Percentiles rank a stretch among this genome's conserved stretches.
Evolutionary conservation across 192 early-diverging fungal species (phyloP).

Genomic region (Entrophospora sp.): DNA sequence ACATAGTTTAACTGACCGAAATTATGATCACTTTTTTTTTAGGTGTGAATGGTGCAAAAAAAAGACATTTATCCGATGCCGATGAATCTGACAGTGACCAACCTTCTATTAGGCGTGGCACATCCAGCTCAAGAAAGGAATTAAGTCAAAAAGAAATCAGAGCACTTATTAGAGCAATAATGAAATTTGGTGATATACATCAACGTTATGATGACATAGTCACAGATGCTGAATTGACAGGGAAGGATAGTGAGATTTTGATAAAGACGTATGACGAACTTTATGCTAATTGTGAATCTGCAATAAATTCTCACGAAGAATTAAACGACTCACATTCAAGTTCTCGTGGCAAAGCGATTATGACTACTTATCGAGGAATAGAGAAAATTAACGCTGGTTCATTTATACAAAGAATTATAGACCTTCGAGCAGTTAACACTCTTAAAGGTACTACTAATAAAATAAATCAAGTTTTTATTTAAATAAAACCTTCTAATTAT

Average conservation of each 20-base stretch:
- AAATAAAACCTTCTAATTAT: background rate
- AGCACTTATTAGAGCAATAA: slow-evolving; percentile 66
- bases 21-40: slow-evolving; percentile 19
- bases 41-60: slow-evolving; percentile 24
- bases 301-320: slow-evolving; percentile 30
- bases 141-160: slow-evolving; percentile 78
- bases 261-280: slow-evolving; percentile 33
- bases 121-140: background rate
- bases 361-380: slow-evolving; percentile 69
- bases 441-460: too few species aligned
- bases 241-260: slow-evolving; percentile 44
- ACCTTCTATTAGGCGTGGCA: too few species aligned
- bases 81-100: background rate
- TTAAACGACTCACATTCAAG: slow-evolving; percentile 29
- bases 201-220: slow-evolving; percentile 76
- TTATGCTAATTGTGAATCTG: slow-evolving; percentile 37
- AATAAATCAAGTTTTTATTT: slow-evolving; percentile 29
- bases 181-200: slow-evolving; percentile 79
- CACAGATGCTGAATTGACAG: slow-evolving; percentile 66
- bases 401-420: slow-evolving; percentile 64
- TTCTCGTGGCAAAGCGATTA: slow-evolving; percentile 56
- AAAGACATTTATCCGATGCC: background rate
- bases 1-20: background rate
- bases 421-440: slow-evolving; percentile 64
- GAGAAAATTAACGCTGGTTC: slow-evolving; percentile 79